Evolutionary conservation across 2,329 filamentous ascomycete genomes (phyloP), one percentile per base, ranked within the genome.

Genomic region (Colletotrichum musae): DNA sequence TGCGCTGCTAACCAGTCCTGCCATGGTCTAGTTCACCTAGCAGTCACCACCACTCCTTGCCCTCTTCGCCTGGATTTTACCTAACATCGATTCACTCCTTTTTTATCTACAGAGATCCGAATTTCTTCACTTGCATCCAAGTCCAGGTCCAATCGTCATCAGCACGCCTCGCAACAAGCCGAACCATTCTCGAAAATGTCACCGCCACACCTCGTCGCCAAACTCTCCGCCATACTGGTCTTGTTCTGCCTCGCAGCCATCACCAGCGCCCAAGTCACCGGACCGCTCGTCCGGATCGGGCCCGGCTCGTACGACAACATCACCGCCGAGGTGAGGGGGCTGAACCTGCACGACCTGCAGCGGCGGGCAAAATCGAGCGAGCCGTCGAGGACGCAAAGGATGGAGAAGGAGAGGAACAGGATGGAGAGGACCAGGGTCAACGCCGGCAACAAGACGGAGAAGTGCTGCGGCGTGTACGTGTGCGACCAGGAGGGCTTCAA

Each of bases 341-440:
- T 52, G 21, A 28, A 28, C 24, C 13, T 24, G 16, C 15, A 4
- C 7, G 50, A 28, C 15, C 24, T 16, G 50, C 50, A 24, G 12
- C 21, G 15, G 13, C 13, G 21, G 3, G 3, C 21, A 24, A 24
- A 24, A 24, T 24, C 21, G 21, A 24, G 21, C 21, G 21, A 24
- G 21, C 21, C 21, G 21, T 24, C 21, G 21, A 24, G 21, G 21
- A 24, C 9, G 47, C 2, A 50, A 50, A 26, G 6, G 10, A 6
- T 16, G 18, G 18, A 3, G 10, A 12, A 12, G 5, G 24, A 16
- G 12, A 16, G 43, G 5, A 24, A 7, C 18, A 15, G 26, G 24
- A 26, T 26, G 18, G 53, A 45, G 16, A 57, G 16, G 36, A 43
- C 39, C 10, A 26, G 53, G 12, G 16, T 57, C 53, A 57, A 57